Percentiles rank a stretch among this genome's conserved stretches.
These are phyloP conservation scores for Prunus dulcis DNA, from an alignment of 306 rosid genomes.

Conservation along the genomic window DNA sequence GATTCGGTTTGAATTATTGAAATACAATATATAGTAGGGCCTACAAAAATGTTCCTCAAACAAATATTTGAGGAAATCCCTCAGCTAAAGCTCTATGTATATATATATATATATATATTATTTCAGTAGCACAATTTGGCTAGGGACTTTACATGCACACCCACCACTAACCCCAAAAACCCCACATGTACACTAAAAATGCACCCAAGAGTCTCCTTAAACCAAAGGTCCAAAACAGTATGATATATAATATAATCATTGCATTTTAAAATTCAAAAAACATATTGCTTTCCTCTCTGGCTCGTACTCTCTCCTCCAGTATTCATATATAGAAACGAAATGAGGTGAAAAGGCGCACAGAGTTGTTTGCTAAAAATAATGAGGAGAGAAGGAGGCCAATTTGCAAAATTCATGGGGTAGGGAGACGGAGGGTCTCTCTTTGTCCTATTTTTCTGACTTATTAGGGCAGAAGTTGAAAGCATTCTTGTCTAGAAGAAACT, in stretches of 20 bases:
- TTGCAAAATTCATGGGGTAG: background rate
- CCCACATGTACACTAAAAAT: background rate
- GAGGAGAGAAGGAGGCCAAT: background rate
- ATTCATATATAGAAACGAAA: background rate
- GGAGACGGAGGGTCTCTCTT: background rate
- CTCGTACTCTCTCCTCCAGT: background rate
- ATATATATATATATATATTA: no score
- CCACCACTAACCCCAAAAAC: background rate
- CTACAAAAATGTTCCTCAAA: no score
- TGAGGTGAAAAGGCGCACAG: constrained; percentile 4
- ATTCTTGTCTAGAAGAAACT: constrained; percentile 11
- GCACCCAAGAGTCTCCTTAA: constrained; percentile 5
- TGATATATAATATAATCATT: constrained; percentile 55
- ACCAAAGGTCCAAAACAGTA: constrained; percentile 16
- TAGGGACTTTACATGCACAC: no score
- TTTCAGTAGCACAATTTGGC: background rate
- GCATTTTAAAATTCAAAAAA: constrained; percentile 59
- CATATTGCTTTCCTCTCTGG: constrained; percentile 39
- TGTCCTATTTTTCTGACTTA: background rate
- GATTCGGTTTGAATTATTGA: no score
- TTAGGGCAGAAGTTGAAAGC: background rate
- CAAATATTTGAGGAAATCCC: no score
- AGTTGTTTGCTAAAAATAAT: background rate
- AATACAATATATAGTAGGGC: no score
- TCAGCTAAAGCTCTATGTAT: no score